Percentiles rank a stretch among this genome's conserved stretches.
Evolutionary conservation across 1,284 basidiomycete species (phyloP).

Genomic region (Tetrapyrgos nigripes): DNA sequence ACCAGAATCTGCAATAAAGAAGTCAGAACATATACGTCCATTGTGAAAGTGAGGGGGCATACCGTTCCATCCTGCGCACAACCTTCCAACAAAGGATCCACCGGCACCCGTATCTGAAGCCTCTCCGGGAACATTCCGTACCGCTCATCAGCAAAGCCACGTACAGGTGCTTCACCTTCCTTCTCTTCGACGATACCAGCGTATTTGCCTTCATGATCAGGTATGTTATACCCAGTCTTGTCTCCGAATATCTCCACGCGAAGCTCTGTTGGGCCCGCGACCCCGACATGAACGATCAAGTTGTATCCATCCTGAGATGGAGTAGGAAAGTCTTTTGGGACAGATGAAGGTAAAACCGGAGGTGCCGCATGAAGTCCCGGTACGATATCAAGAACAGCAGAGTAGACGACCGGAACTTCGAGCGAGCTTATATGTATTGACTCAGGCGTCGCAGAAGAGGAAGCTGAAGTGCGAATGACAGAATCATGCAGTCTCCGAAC

Average conservation of each 20-base stretch:
- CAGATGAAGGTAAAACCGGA: conserved; percentile 54
- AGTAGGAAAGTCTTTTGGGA: conserved; percentile 37
- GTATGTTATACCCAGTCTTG: conserved; percentile 73
- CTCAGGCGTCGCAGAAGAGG: background rate
- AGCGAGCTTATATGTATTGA: conserved; percentile 63
- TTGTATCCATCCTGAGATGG: conserved; percentile 68
- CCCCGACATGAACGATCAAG: conserved; percentile 75
- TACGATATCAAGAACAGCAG: conserved; percentile 59
- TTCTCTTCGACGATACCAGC: background rate
- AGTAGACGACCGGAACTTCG: conserved; percentile 66
- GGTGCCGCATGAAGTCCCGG: conserved; percentile 68
- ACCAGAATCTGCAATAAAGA: conserved; percentile 56
- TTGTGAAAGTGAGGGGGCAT: background rate
- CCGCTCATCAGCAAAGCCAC: background rate
- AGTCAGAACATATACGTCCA: background rate
- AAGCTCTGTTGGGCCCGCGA: conserved; percentile 66
- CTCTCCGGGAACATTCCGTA: background rate
- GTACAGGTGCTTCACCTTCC: background rate
- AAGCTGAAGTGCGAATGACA: background rate
- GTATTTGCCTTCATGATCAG: conserved; percentile 60
- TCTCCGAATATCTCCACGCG: conserved; percentile 70
- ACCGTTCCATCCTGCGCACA: background rate
- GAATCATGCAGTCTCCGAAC: conserved; percentile 55
- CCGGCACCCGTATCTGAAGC: background rate
- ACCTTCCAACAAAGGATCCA: background rate